Base-by-base conservation (phyloP, 805 yeast genomes). In the Starmerella riodocensis region DNA sequence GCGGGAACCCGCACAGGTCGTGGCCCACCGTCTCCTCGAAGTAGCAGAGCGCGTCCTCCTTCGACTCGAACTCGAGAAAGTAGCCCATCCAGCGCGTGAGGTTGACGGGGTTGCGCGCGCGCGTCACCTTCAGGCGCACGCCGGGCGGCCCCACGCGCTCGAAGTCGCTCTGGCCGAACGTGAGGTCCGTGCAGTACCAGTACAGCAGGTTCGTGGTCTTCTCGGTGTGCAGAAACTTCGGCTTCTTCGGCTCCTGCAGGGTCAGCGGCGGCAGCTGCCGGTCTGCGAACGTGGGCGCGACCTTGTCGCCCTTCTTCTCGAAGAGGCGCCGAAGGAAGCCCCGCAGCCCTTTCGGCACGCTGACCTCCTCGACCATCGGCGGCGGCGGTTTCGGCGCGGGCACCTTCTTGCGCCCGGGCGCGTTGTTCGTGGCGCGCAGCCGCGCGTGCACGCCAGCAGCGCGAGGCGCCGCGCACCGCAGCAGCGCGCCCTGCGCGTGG, bases 31-130 rank as follows among this genome's bases (percentile, higher is more conserved):
- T 69, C 47, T 74, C 80, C 17, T 62, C 51, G 55, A 62, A 64
- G 53, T 69, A 77, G 3, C 62, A 62, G 17, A 70, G 62, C 0
- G 84, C 82, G 16, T 65, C 67, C 20, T 63, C 60, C 28, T 55
- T 52, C 29, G 60, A 56, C 4, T 61, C 60, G 50, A 78, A 78
- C 6, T 72, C 53, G 26, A 78, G 54, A 52, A 69, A 77, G 53
- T 73, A 74, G 4, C 67, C 63, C 30, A 70, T 69, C 42, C 64
- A 57, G 22, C 70, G 65, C 28, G 57, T 46, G 19, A 78, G 52
- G 14, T 60, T 65, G 2, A 53, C 36, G 0, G 73, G 69, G 44
- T 68, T 61, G 37, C 85, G 54, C 11, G 70, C 70, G 41, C 73
- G 66, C 13, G 71, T 59, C 3, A 69, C 63, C n/a, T 56, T 55